Evolutionary conservation across 352 stramenopile genomes (phyloP), one percentile per base, ranked within the genome.

Genomic region (Phytopythium montanum): DNA sequence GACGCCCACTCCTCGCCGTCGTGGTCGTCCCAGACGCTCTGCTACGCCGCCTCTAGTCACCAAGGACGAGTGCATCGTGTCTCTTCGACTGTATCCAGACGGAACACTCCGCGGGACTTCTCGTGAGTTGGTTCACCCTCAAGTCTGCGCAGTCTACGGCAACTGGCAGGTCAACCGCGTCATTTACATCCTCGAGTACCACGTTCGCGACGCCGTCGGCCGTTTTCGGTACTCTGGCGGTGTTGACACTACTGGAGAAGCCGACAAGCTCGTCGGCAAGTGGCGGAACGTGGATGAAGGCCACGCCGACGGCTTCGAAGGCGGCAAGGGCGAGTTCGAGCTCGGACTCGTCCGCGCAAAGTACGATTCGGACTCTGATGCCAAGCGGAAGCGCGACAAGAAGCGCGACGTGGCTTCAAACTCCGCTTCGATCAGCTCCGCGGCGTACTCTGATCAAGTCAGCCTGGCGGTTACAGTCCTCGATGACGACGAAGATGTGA

Each of bases 61-160:
- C 1, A 76, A 74, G 34, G 79, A 91, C 58, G 68, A 88, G 33
- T 91, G 81, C 62, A 69, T 87, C 13, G 81, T 91, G 33, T 88
- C 75, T 1, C 64, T 91, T 56, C 66, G 73, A n/a, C 69, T 91
- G 25, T 59, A 78, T 14, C 62, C 79, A 7, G 76, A 84, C 60
- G 79, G 79, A 2, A 77, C 68, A 28, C 54, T 91, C 5, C 56
- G 61, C 7, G 81, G 81, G 18, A 85, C 65, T 8, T 91, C 81
- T 21, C 65, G 74, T 18, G 81, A 91, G 56, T 64, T 88, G 2
- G 65, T 77, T 38, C 76, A 87, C 49, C 81, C 81, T 6, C 81
- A 91, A 53, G 75, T 72, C 39, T 88, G 81, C 28, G 45, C 56
- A 0, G 56, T 91, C 21, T 59, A 56, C 10, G 81, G 81, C 42